phyloP scores from a whole-genome alignment of 306 rosid species.

The Lathyrus tuberosus region DNA sequence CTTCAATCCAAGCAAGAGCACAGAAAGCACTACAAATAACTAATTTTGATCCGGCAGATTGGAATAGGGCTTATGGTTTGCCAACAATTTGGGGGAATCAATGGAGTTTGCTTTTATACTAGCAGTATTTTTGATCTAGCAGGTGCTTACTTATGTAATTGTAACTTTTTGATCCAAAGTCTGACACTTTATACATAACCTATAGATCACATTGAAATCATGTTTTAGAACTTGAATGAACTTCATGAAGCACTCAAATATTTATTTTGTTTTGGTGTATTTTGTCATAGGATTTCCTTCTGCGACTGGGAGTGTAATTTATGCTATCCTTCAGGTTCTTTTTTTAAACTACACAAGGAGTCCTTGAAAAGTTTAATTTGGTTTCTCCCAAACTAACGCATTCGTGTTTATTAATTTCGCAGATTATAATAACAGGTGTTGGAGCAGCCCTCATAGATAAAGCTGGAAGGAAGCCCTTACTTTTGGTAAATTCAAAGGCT shows the following conservation, averaged over 20 bases:
- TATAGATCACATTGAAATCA: background rate
- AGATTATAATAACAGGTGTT: conserved; percentile 68
- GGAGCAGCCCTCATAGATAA: conserved; percentile 69
- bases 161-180: conserved; percentile 10
- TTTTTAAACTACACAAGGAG: conserved; percentile 13
- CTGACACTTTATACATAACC: background rate
- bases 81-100: conserved; percentile 95
- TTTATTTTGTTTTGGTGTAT: conserved; percentile 17
- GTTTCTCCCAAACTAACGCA: conserved; percentile 12
- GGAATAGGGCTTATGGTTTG: conserved; percentile 88
- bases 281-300: conserved; percentile 68
- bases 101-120: conserved; percentile 73
- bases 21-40: no score
- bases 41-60: conserved; percentile 50
- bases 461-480: conserved; percentile 84
- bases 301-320: conserved; percentile 57
- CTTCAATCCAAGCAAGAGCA: no score
- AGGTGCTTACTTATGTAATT: conserved; percentile 53
- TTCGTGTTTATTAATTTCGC: conserved; percentile 29
- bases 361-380: background rate
- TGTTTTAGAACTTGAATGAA: background rate
- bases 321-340: conserved; percentile 78
- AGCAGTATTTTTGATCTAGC: conserved; percentile 82
- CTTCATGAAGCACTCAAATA: background rate
- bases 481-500: conserved; percentile 56